Evolutionary conservation across 352 stramenopile genomes (phyloP).

Genomic region (Sclerospora graminicola): DNA sequence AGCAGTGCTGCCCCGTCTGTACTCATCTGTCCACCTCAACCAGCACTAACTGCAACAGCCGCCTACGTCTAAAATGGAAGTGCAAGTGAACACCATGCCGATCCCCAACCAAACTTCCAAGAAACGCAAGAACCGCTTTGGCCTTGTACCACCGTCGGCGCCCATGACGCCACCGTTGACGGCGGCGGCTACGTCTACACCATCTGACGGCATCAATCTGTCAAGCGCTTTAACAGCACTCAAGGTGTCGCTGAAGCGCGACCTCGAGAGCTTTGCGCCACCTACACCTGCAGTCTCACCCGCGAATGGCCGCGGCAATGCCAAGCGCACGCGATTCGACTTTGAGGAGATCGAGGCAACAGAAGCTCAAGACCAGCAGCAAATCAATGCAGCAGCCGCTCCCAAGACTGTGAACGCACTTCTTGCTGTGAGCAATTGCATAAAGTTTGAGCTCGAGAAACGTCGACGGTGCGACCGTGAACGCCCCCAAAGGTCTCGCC

Average conservation of each 20-base stretch:
- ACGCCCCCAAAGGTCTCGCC: slow-evolving; percentile 31
- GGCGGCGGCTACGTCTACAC: slow-evolving; percentile 3
- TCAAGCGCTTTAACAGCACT: slow-evolving; percentile 50
- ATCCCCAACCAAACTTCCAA: slow-evolving; percentile 62
- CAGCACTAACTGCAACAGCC: not conserved
- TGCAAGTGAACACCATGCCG: slow-evolving; percentile 28
- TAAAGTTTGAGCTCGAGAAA: slow-evolving; percentile 68
- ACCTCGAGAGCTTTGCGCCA: slow-evolving; percentile 57
- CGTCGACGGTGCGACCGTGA: slow-evolving; percentile 38
- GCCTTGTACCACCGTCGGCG: slow-evolving; percentile 8
- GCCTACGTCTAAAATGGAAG: slow-evolving; percentile 16
- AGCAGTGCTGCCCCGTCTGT: slow-evolving; percentile 10
- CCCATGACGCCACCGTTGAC: slow-evolving; percentile 3
- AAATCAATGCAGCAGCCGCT: slow-evolving; percentile 6
- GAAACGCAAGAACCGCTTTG: slow-evolving; percentile 52
- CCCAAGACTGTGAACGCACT: slow-evolving; percentile 40
- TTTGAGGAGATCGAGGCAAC: slow-evolving; percentile 18
- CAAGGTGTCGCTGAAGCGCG: slow-evolving; percentile 66
- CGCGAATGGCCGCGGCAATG: slow-evolving; percentile 23
- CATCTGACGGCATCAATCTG: slow-evolving; percentile 36
- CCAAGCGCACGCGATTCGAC: slow-evolving; percentile 58
- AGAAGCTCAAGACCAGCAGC: slow-evolving; percentile 19
- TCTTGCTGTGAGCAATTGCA: slow-evolving; percentile 56
- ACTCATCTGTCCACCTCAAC: not conserved
- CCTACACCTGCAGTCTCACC: slow-evolving; percentile 64